Percentiles rank a stretch among this genome's conserved stretches.
Conservation (phyloP, 2,329 filamentous ascomycete species). For the Dothideomycetes sp. region DNA sequence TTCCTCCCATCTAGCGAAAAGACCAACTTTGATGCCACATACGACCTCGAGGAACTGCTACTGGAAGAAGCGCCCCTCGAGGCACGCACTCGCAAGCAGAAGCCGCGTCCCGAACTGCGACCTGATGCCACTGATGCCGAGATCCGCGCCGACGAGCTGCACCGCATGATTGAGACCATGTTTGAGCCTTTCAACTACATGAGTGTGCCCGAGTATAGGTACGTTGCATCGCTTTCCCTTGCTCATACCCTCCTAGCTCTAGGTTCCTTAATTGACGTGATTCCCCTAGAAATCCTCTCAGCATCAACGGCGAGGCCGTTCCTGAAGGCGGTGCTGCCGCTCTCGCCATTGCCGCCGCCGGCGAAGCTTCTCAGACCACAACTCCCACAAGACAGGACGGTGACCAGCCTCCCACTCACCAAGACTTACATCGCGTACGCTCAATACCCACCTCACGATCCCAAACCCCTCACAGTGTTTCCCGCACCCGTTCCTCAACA, state of each 20-base stretch:
- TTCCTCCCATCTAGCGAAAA: conserved; percentile 94
- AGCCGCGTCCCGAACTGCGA: conserved; percentile 82
- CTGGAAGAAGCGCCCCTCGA: conserved; percentile 92
- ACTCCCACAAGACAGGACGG: conserved; percentile 1
- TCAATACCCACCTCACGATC: conserved; percentile 26
- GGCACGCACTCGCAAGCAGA: conserved; percentile 83
- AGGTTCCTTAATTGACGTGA: background rate
- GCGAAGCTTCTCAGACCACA: background rate
- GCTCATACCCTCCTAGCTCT: background rate
- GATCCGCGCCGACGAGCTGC: conserved; percentile 86
- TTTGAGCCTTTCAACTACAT: conserved; percentile 97
- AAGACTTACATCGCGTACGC: conserved; percentile 15
- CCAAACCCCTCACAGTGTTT: conserved; percentile 31
- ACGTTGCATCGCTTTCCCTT: background rate
- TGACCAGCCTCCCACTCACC: background rate
- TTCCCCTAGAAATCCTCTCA: conserved; percentile 14
- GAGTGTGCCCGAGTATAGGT: conserved; percentile 62
- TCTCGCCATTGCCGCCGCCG: background rate
- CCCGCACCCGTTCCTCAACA: conserved; percentile 34
- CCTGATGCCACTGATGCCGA: conserved; percentile 93
- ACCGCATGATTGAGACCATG: conserved; percentile 86
- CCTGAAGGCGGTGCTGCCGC: conserved; percentile 1
- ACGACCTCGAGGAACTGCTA: conserved; percentile 87
- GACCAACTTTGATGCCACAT: conserved; percentile 98
- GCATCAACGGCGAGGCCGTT: background rate